Evolutionary conservation across 257 asterid genomes (phyloP).

Genomic region (Marsdenia floribunda): DNA sequence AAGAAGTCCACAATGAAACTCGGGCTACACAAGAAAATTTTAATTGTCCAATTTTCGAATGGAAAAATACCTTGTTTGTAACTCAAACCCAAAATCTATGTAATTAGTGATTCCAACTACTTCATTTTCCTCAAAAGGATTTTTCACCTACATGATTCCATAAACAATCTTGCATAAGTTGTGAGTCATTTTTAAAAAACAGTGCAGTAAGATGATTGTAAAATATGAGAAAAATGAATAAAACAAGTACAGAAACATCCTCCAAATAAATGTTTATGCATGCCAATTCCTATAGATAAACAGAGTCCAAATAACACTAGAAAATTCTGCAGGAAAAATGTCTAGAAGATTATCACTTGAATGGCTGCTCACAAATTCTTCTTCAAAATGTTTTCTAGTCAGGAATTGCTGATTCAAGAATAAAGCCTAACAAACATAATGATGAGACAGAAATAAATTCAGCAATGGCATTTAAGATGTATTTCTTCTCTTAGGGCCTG

Average conservation of each 20-base stretch:
- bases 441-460: background rate
- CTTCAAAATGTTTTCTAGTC: background rate
- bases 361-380: background rate
- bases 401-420: background rate
- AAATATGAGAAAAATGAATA: background rate
- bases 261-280: background rate
- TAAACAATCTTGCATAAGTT: constrained; percentile 12
- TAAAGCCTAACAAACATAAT: background rate
- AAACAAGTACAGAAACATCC: background rate
- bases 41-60: background rate
- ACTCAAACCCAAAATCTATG: constrained; percentile 88
- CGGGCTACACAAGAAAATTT: background rate
- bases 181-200: constrained; percentile 5
- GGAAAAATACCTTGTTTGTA: constrained; percentile 61
- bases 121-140: constrained; percentile 76
- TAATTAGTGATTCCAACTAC: constrained; percentile 91
- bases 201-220: constrained; percentile 1
- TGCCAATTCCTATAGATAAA: background rate
- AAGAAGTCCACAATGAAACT: background rate
- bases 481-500: background rate
- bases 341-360: background rate
- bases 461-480: background rate
- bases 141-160: constrained; percentile 52
- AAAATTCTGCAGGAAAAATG: background rate
- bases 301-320: background rate